Evolutionary conservation across 305 asterid genomes (phyloP).

Genomic region (Solanum hybrid): DNA sequence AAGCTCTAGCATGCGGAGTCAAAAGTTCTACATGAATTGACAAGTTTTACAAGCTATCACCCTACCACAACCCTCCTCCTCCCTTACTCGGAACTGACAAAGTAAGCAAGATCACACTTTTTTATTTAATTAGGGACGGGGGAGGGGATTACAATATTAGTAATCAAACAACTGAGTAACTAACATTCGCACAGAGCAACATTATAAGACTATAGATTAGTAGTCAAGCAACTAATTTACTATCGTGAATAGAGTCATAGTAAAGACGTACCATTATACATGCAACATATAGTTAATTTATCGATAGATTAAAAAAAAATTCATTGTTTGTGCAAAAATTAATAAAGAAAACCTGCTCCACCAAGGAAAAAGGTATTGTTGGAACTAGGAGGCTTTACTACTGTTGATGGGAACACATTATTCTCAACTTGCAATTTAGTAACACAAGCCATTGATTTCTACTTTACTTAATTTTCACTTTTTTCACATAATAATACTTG

Average conservation of each 20-base stretch:
- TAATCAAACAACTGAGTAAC: background rate
- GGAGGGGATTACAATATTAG: background rate
- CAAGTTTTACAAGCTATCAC: background rate
- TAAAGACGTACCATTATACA: background rate
- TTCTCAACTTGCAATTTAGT: slow-evolving; percentile 42
- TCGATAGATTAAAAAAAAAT: background rate
- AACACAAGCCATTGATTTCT: slow-evolving; percentile 19
- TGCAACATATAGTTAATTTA: background rate
- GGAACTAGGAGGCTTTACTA: slow-evolving; percentile 54
- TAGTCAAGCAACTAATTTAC: too few species aligned
- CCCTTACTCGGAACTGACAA: background rate
- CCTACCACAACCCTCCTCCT: background rate
- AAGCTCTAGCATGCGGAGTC: background rate
- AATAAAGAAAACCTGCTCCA: slow-evolving; percentile 49
- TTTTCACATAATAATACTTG: background rate
- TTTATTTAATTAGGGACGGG: background rate
- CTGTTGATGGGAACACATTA: slow-evolving; percentile 37
- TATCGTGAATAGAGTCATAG: too few species aligned
- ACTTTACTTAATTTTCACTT: background rate
- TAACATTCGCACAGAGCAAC: background rate
- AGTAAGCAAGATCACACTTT: background rate
- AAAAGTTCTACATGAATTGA: background rate
- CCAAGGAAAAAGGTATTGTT: slow-evolving; percentile 49
- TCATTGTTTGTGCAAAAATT: too few species aligned
- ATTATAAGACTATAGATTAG: background rate